A percentile compares a stretch with the other conserved stretches of the same genome.
Conservation (phyloP, 2,329 filamentous ascomycete species). For the Ophiostoma montium region DNA sequence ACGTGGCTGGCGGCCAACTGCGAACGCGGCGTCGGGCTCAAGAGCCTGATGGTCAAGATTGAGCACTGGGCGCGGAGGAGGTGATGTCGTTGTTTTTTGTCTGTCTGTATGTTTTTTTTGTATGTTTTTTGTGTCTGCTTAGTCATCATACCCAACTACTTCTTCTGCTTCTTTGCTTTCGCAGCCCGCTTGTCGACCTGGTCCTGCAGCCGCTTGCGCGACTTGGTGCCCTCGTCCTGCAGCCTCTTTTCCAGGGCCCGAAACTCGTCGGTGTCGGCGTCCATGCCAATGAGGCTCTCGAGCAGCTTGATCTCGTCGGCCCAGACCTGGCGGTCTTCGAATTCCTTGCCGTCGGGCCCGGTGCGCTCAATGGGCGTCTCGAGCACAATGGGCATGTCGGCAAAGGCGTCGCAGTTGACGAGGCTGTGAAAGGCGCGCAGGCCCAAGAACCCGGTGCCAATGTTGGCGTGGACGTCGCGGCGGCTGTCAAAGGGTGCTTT, state of each 20-base stretch:
- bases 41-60: constrained; percentile 51
- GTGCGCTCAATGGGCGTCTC: constrained; percentile 85
- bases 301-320: constrained; percentile 89
- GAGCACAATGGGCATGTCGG: constrained; percentile 75
- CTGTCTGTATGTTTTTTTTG: background rate
- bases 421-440: constrained; percentile 81
- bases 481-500: constrained; percentile 75
- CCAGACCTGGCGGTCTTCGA: constrained; percentile 76
- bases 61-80: constrained; percentile 33
- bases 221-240: constrained; percentile 50
- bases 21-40: constrained; percentile 65
- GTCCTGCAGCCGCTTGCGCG: constrained; percentile 61
- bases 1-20: constrained; percentile 65
- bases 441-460: constrained; percentile 87
- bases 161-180: constrained; percentile 32
- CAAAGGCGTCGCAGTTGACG: constrained; percentile 67
- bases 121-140: constrained; percentile 2
- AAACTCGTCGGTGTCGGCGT: constrained; percentile 63
- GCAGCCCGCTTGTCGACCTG: constrained; percentile 64
- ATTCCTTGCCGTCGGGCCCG: constrained; percentile 47
- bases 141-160: constrained; percentile 6
- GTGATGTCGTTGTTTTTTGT: constrained; percentile 9
- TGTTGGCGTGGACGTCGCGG: constrained; percentile 87
- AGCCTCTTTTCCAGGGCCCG: constrained; percentile 47
- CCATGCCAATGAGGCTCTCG: constrained; percentile 75